Conservation (phyloP, 2,329 filamentous ascomycete species). For the Scedosporium aurantiacum region DNA sequence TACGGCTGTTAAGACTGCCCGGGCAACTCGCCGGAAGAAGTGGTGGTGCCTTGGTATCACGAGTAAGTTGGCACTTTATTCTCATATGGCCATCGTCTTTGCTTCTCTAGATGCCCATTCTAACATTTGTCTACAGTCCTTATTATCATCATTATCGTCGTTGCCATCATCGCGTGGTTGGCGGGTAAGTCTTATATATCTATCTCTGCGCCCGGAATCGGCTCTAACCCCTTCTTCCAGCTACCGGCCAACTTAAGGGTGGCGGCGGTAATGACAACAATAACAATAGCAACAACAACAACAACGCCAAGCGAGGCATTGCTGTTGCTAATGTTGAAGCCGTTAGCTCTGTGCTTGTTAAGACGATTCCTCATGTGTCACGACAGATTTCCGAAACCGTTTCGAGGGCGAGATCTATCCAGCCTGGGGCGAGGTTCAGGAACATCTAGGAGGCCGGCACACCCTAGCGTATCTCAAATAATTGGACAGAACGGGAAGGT, state of each 20-base stretch:
- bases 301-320: slow-evolving; percentile 7
- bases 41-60: slow-evolving; percentile 83
- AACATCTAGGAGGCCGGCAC: neutral
- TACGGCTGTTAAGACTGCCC: slow-evolving; percentile 70
- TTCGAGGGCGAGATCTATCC: slow-evolving; percentile 10
- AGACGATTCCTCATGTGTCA: neutral
- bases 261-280: slow-evolving; percentile 13
- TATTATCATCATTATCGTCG: slow-evolving; percentile 41
- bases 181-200: slow-evolving; percentile 5
- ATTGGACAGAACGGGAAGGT: neutral
- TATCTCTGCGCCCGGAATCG: too few species aligned
- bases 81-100: neutral
- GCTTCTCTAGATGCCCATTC: slow-evolving; percentile 3
- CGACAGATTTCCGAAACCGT: slow-evolving; percentile 1
- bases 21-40: slow-evolving; percentile 81
- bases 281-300: slow-evolving; percentile 16
- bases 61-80: slow-evolving; percentile 27
- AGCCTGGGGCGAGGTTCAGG: slow-evolving; percentile 11
- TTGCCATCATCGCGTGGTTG: slow-evolving; percentile 39
- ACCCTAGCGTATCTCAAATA: too few species aligned
- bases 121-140: slow-evolving; percentile 28
- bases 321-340: neutral
- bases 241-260: slow-evolving; percentile 13
- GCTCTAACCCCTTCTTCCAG: slow-evolving; percentile 23
- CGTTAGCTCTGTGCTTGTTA: neutral